Base-by-base conservation (phyloP, 2,329 filamentous ascomycete genomes). In the Aspergillus sp. region DNA sequence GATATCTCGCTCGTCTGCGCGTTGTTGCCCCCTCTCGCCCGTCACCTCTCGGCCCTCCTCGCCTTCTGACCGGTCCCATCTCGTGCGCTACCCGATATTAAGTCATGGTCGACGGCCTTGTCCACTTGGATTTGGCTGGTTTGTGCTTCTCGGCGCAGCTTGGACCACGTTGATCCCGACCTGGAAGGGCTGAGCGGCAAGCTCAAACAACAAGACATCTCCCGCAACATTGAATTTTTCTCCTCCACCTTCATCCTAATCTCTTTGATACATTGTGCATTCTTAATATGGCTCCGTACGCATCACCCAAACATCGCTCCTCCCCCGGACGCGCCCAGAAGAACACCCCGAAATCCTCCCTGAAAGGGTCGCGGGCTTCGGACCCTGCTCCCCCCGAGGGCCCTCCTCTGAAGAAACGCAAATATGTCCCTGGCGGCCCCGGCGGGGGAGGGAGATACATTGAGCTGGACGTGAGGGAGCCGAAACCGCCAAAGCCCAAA, bases 381-480 rank as follows among this genome's bases (percentile, higher is more conserved):
- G 64, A 70, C 23, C 61, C 59, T 41, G 60, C 62, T 40, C 44
- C 62, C 46, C 66, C 61, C 43, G 71, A 72, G 45, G 86, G 88
- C 60, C 86, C 86, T 21, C 85, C 87, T 11, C 79, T 79, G 1
- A 91, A 91, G 74, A 84, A 83, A 67, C 81, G 86, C 61, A 82
- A 85, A 72, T 97, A 96, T 75, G 83, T 95, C 45, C 90, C 93
- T 31, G 91, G 91, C 45, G 91, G 91, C 3, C 88, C 90, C 53
- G 91, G 90, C 36, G 91, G 91, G 43, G 91, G 91, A 53, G 91
- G 91, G 17, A 81, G 91, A 67, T 96, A 91, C 70, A 78, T 94
- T 32, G 89, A 95, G 61, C 80, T 87, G 51, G 84, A 90, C 52
- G 82, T 82, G 47, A 76, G 81, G 54, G 84, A 88, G 58, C 82